Base-by-base conservation (phyloP, 2,329 filamentous ascomycete genomes). In the Dothistroma septosporum region DNA sequence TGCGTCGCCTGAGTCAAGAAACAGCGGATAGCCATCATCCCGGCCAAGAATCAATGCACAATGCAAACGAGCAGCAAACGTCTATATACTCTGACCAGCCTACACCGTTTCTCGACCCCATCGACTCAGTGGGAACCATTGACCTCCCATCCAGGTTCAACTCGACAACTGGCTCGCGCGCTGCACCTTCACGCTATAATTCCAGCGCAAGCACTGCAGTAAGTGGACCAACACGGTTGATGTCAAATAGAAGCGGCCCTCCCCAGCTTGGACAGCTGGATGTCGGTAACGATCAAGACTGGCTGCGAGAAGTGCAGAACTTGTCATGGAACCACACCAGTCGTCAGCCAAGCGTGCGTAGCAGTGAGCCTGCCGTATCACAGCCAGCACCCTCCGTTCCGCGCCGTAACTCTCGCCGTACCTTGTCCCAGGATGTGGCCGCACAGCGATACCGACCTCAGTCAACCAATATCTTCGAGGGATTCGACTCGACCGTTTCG, bases 91-190 rank as follows among this genome's bases (percentile, higher is more conserved):
- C 64, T 11, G 64, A 69, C 55, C 60, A 61, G 53, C 66, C 65
- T 19, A 57, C 66, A 9, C 69, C 70, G 2, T 65, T 65, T 9
- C 66, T 73, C 2, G 68, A 62, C 8, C 70, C 70, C 8, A 72
- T 73, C 12, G 67, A 70, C n/a, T 41, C 57, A 2, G 63, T 69
- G 14, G 70, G 70, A 21, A 63, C 61, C 24, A 64, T 73, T 16
- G 69, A 72, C 35, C 54, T 73, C 19, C 71, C 71, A 11, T 69
- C 66, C n/a, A 66, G 70, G 50, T 73, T 70, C 61, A 66, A 67
- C 57, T 71, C 69, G 1, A 64, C 41, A 54, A 66, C 61, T 21
- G 53, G 52, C 44, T 52, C 47, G 11, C 28, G 31, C 16, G 47
- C n/a, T n/a, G 21, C 48, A 16, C 52, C 8, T 54, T 58, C 60